Base-by-base conservation (phyloP, 371 early-diverging fungal genomes). In the Quaeritorhiza haematococci region DNA sequence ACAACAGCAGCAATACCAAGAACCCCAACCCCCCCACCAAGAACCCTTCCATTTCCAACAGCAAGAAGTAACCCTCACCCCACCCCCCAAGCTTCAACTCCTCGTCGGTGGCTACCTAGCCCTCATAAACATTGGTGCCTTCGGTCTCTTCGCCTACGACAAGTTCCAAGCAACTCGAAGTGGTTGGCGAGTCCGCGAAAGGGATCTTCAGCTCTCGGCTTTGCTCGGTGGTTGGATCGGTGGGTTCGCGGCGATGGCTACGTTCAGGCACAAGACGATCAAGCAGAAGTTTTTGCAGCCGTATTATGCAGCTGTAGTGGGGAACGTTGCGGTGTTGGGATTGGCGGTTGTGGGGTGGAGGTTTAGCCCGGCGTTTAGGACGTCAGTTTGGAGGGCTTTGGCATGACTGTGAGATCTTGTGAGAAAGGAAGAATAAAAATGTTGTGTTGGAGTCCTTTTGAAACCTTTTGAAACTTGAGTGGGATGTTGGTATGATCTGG, bases 171-270 rank as follows among this genome's bases (percentile, higher is more conserved):
- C 78, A 17, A 27, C 27, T 7, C 47, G 30, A 33, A 54, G 61
- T 23, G 67, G 70, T 15, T 78, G 78, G 78, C 61, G 78, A n/a
- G 65, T 78, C 8, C 72, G 66, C 7, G 78, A 78, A 46, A 58
- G 60, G 55, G 56, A 63, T 42, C 52, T 78, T 34, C 73, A 78
- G 57, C 35, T 75, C 32, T 61, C 70, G 46, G 78, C 73, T 19
- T 42, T 78, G 38, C 48, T 68, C 8, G 78, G 78, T 2, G 78
- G 78, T 13, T 78, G 78, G 78, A 49, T 62, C 24, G 74, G 78
- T 19, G 78, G 78, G 19, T 32, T 73, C 49, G 60, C 62, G 64
- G 78, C 78, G 6, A 78, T 78, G 78, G 23, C 72, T 47, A 47
- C 54, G 44, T 73, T 69, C 54, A 32, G 64, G 46, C 78, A 78